These are phyloP conservation scores for Populus euphratica DNA, from an alignment of 345 rosid species.

Conservation along the genomic window DNA sequence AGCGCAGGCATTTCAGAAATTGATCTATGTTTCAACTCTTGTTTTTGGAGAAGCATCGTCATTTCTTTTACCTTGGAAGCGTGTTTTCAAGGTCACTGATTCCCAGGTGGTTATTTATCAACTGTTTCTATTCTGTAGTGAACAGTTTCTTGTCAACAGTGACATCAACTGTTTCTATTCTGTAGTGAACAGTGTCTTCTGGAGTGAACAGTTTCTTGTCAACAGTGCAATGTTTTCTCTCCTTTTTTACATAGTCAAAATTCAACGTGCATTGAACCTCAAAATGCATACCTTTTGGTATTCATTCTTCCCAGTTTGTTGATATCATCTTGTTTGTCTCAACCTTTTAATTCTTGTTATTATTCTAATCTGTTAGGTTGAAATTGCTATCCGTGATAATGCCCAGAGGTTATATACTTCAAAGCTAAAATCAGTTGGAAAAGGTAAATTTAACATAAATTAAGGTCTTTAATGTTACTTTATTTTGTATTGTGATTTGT, in stretches of 20 bases:
- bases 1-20: slow-evolving; percentile 99
- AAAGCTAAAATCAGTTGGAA: slow-evolving; percentile 62
- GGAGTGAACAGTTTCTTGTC: no score
- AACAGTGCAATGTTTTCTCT: no score
- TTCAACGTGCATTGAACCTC: background rate
- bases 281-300: background rate
- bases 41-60: slow-evolving; percentile 95
- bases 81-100: slow-evolving; percentile 90
- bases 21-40: slow-evolving; percentile 87
- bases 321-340: background rate
- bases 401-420: slow-evolving; percentile 78
- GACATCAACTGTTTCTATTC: no score
- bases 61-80: slow-evolving; percentile 99
- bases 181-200: no score
- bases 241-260: no score
- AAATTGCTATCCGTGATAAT: slow-evolving; percentile 95
- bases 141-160: no score
- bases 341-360: no score
- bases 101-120: slow-evolving; percentile 56
- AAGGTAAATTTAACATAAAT: slow-evolving; percentile 51
- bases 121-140: no score
- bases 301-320: background rate
- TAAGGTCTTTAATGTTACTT: slow-evolving; percentile 1
- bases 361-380: no score
- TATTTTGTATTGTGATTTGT: background rate